Evolutionary conservation across 257 asterid species (phyloP).

Genomic region (Solanum bulbocastanum): DNA sequence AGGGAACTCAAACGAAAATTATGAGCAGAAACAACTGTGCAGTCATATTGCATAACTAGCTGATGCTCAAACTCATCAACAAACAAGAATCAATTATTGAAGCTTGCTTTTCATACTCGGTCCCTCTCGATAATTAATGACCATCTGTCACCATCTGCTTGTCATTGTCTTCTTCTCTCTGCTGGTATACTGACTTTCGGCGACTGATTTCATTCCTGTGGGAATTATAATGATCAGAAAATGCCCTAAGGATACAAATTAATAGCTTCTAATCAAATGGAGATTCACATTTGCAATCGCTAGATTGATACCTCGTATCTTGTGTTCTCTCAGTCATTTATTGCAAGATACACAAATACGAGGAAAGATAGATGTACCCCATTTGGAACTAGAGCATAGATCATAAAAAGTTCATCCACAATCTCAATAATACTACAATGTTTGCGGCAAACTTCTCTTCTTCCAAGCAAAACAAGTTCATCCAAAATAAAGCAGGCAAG

Average conservation of each 20-base stretch:
- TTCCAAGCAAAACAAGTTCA: not conserved
- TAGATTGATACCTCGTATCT: not conserved
- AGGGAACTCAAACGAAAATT: not conserved
- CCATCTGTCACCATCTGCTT: slow-evolving; percentile 2
- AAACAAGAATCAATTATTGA: not conserved
- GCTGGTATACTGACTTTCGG: slow-evolving; percentile 2
- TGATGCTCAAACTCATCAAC: not conserved
- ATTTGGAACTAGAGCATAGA: not conserved
- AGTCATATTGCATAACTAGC: not conserved
- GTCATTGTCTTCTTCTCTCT: slow-evolving; percentile 4
- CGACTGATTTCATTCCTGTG: slow-evolving; percentile 19
- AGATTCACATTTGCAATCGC: not conserved
- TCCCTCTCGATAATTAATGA: not conserved
- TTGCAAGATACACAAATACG: not conserved
- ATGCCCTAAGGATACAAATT: not conserved
- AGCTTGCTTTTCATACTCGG: not conserved
- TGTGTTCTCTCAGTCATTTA: not conserved
- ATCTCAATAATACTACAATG: not conserved
- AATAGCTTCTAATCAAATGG: not conserved
- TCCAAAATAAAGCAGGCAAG: not conserved
- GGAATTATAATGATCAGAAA: not conserved
- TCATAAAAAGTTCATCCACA: not conserved
- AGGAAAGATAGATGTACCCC: not conserved
- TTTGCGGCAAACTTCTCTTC: not conserved
- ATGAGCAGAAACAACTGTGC: not conserved